Evolutionary conservation across 805 yeast genomes (phyloP), one percentile per base, ranked within the genome.

Genomic region (Ogataea trehaloabstinens): DNA sequence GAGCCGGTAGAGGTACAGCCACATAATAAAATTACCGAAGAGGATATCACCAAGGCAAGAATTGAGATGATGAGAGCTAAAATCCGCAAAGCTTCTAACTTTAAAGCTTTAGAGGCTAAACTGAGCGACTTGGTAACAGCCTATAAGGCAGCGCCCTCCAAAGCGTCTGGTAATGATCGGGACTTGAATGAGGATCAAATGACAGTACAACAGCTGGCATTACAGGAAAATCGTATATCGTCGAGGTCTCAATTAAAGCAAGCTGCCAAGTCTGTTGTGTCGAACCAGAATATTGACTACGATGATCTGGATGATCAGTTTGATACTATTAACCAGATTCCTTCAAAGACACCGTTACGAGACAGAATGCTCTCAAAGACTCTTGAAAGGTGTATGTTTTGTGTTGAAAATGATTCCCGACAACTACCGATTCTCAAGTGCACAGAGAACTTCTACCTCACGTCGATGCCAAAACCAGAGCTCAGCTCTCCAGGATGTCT

Each of bases 261-360:
- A 29, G 46, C 63, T 3, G 51, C 63, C 3, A 56, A 58, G 17
- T 51, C 56, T 22, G 70, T 74, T 21, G 56, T 63, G 4, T 55
- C 56, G 19, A 72, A 70, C 38, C 58, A 55, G 24, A 57, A 51
- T 13, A 73, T 55, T 46, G 54, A 56, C 13, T 52, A 58, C n/a
- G 7, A 19, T 10, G 73, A 70, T 35, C 39, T 66, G 30, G 77
- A 73, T 28, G 62, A 64, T 29, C 66, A 68, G 35, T 73, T 69
- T 37, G 75, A 70, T 5, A 60, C 62, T 29, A 67, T 74, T 1
- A 55, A 56, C 0, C 55, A 57, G 18, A 45, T 62, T 10, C 35
- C 35, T 21, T 18, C 46, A 5, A 33, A 38, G 13, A 31, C 35
- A 12, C 12, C 41, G 24, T 15, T 48, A 5, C 49, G 44, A 6